phyloP scores from a whole-genome alignment of 305 asterid genomes.

The Salvia sclarea region DNA sequence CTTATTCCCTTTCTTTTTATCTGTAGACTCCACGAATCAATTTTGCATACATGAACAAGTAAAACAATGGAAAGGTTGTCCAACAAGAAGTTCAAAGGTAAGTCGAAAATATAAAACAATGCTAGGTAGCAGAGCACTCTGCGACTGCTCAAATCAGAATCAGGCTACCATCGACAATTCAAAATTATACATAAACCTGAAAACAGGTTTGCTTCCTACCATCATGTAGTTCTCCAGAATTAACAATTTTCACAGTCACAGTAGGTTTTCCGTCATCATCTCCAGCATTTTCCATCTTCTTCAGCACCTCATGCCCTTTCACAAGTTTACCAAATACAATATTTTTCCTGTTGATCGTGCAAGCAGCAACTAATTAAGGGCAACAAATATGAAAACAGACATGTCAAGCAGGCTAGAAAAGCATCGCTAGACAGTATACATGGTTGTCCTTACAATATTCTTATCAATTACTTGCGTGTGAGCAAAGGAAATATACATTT shows the following conservation, averaged over 20 bases:
- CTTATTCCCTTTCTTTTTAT: constrained; percentile 47
- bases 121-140: constrained; percentile 1
- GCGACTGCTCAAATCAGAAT: constrained; percentile 11
- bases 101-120: not conserved
- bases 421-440: not conserved
- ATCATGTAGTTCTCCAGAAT: constrained; percentile 78
- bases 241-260: constrained; percentile 88
- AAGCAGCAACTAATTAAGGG: constrained; percentile 27
- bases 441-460: not conserved
- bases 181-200: not conserved
- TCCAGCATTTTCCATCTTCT: constrained; percentile 88
- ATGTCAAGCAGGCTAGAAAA: constrained; percentile 12
- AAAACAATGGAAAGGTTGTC: constrained; percentile 6
- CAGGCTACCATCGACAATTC: not conserved
- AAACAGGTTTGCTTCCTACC: constrained; percentile 47
- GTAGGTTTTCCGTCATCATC: constrained; percentile 85
- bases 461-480: not conserved
- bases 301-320: constrained; percentile 75
- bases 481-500: not conserved
- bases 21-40: constrained; percentile 39
- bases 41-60: not conserved
- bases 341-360: constrained; percentile 64
- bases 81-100: constrained; percentile 1
- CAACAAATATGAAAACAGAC: not conserved
- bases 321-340: constrained; percentile 92